These are phyloP conservation scores for Phytophthora pluvialis DNA, from an alignment of 352 stramenopile genomes.

Conservation along the genomic window DNA sequence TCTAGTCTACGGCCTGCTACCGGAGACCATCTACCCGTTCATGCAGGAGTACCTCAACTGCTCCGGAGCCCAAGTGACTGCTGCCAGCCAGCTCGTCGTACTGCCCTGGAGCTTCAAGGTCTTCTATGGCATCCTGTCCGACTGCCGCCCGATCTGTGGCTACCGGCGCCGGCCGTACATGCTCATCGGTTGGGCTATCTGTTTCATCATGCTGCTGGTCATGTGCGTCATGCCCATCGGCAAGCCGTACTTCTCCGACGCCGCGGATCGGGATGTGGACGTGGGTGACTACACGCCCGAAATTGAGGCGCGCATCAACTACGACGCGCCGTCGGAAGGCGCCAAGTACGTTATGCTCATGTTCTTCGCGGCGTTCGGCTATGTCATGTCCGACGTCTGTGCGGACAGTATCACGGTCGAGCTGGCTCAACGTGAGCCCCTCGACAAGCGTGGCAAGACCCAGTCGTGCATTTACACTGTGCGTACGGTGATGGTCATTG, in stretches of 20 bases:
- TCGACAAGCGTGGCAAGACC: conserved; percentile 44
- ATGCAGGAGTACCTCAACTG: conserved; percentile 57
- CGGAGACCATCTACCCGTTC: conserved; percentile 60
- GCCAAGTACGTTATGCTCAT: conserved; percentile 73
- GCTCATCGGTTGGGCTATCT: conserved; percentile 61
- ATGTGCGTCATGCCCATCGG: conserved; percentile 51
- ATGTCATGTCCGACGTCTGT: conserved; percentile 79
- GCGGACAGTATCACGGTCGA: conserved; percentile 33
- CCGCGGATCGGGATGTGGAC: conserved; percentile 22
- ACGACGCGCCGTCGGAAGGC: conserved; percentile 34
- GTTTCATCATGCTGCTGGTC: conserved; percentile 48
- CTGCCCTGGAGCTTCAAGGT: conserved; percentile 72
- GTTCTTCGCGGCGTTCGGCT: conserved; percentile 73
- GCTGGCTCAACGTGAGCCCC: conserved; percentile 51
- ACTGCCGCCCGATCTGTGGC: conserved; percentile 60
- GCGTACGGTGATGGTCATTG: conserved; percentile 40
- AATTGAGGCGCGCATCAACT: conserved; percentile 41
- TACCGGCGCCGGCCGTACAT: conserved; percentile 72
- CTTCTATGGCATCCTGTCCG: conserved; percentile 67
- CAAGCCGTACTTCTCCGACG: conserved; percentile 52
- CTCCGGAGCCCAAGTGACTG: conserved; percentile 32
- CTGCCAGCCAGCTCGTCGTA: conserved; percentile 40
- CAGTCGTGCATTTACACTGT: conserved; percentile 57
- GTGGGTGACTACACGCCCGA: conserved; percentile 33
- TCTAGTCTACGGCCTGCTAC: conserved; percentile 51